Conservation (phyloP, 306 rosid species). For the Hippophae gyantsensis region DNA sequence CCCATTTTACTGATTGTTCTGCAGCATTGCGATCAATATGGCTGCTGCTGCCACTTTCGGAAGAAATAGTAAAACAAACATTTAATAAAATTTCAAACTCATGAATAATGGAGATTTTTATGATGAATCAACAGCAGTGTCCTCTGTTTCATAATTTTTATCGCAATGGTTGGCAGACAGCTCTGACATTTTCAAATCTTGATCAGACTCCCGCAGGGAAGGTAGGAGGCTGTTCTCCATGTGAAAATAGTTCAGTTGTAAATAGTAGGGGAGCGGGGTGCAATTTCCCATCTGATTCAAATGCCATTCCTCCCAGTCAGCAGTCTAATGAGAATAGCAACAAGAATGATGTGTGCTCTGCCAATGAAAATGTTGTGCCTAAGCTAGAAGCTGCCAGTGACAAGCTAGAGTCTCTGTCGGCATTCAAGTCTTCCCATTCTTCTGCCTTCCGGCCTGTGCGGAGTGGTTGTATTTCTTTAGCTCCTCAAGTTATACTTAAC, state of each 20-base stretch:
- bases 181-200: conserved; percentile 4
- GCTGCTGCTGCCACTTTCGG: no score
- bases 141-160: no score
- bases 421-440: conserved; percentile 30
- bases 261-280: conserved; percentile 21
- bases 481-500: conserved; percentile 23
- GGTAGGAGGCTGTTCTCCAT: conserved; percentile 41
- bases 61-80: no score
- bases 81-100: no score
- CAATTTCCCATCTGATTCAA: conserved; percentile 37
- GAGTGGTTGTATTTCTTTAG: conserved; percentile 21
- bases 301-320: conserved; percentile 36
- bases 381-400: conserved; percentile 30
- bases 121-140: no score
- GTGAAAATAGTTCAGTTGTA: conserved; percentile 33
- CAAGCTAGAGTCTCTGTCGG: conserved; percentile 29
- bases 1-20: no score
- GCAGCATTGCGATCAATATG: no score
- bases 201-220: conserved; percentile 42
- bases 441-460: conserved; percentile 28
- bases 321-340: conserved; percentile 41
- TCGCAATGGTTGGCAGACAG: no score
- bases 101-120: no score
- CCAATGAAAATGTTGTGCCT: conserved; percentile 25
- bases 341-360: conserved; percentile 36